Conservation (phyloP, 768 basidiomycete species). For the Solioccasus polychromus region DNA sequence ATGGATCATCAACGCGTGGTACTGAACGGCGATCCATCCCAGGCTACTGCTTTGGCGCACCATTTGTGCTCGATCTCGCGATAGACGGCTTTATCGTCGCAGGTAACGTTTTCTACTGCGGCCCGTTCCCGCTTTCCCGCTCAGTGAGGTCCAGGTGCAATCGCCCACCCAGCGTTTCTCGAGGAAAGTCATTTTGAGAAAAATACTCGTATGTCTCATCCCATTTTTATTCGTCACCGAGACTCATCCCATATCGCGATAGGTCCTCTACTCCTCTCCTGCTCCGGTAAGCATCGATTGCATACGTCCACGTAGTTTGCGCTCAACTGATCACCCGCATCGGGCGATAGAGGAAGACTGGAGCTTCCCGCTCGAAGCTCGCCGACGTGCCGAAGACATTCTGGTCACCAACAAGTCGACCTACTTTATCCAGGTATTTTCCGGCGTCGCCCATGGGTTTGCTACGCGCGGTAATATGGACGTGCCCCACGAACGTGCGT, state of each 20-base stretch:
- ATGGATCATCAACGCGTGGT: too few relatives aligned
- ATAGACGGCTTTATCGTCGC: conserved; percentile 46
- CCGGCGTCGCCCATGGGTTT: conserved; percentile 40
- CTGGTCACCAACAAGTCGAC: conserved; percentile 46
- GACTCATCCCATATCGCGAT: background rate
- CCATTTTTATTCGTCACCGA: background rate
- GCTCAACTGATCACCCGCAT: background rate
- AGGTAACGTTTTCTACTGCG: conserved; percentile 28
- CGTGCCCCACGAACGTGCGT: conserved; percentile 23
- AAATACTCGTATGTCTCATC: conserved; percentile 37
- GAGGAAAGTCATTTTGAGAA: conserved; percentile 52
- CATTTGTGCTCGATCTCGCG: conserved; percentile 46
- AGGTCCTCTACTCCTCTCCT: conserved; percentile 23
- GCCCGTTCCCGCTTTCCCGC: background rate
- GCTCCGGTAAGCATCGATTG: conserved; percentile 14
- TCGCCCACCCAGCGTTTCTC: conserved; percentile 51
- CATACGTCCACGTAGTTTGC: background rate
- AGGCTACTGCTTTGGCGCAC: conserved; percentile 63
- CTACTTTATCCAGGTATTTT: conserved; percentile 60
- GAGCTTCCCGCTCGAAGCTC: conserved; percentile 50
- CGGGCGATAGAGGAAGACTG: conserved; percentile 44
- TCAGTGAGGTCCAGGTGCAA: conserved; percentile 33
- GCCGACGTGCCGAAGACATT: conserved; percentile 56
- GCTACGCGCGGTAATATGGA: conserved; percentile 29
- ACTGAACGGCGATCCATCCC: background rate